Evolutionary conservation across 2,329 filamentous ascomycete species (phyloP).

Genomic region (Colletotrichum gigasporum): DNA sequence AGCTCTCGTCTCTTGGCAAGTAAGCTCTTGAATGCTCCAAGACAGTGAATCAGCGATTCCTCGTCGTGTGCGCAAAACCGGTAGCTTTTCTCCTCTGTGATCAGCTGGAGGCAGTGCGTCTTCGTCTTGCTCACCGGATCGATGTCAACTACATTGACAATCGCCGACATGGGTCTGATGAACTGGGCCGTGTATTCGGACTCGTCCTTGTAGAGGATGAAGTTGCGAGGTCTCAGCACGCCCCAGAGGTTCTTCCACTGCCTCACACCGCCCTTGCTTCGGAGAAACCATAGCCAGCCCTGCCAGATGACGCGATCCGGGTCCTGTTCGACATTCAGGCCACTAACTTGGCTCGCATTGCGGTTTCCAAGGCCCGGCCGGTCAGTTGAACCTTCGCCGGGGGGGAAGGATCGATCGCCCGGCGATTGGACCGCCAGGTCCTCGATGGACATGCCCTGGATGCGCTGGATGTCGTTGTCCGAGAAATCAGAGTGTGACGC

Average conservation of each 20-base stretch:
- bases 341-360: constrained; percentile 72
- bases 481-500: constrained; percentile 90
- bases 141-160: constrained; percentile 93
- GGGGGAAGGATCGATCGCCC: constrained; percentile 11
- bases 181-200: constrained; percentile 88
- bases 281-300: constrained; percentile 86
- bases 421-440: constrained; percentile 54
- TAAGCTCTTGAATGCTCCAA: constrained; percentile 91
- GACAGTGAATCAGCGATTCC: constrained; percentile 81
- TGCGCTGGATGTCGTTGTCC: constrained; percentile 66
- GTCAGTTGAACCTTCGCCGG: neutral
- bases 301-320: constrained; percentile 94
- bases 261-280: constrained; percentile 81
- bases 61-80: constrained; percentile 83
- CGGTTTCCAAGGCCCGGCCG: constrained; percentile 52
- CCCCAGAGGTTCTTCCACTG: constrained; percentile 97
- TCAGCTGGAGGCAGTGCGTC: constrained; percentile 88
- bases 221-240: constrained; percentile 83
- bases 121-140: constrained; percentile 88
- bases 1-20: constrained; percentile 75
- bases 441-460: constrained; percentile 62
- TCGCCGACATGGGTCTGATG: constrained; percentile 79
- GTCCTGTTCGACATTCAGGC: constrained; percentile 66
- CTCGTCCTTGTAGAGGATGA: constrained; percentile 94
- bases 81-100: constrained; percentile 89